Conservation (phyloP, 1,284 basidiomycete genomes). For the Megacollybia platyphylla region DNA sequence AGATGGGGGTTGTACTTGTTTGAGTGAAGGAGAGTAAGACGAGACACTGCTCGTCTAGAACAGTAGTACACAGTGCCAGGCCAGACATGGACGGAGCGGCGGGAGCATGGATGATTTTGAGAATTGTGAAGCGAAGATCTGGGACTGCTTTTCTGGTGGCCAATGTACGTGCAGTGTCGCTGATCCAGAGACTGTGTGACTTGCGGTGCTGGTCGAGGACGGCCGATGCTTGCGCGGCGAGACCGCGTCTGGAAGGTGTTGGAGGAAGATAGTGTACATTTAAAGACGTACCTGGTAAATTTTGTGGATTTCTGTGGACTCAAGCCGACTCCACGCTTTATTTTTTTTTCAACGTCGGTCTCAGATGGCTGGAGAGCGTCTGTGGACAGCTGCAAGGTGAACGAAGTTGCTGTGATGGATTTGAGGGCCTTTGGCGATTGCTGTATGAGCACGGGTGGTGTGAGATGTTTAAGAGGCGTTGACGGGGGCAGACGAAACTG, state of each 20-base stretch:
- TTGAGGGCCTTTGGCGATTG: constrained; percentile 14
- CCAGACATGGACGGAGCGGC: constrained; percentile 8
- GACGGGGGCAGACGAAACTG: neutral
- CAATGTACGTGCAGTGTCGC: constrained; percentile 16
- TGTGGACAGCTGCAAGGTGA: constrained; percentile 27
- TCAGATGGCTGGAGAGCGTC: constrained; percentile 12
- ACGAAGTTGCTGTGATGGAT: constrained; percentile 24
- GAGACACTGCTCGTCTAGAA: constrained; percentile 3
- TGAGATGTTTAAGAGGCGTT: constrained; percentile 3
- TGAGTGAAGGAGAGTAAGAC: constrained; percentile 15
- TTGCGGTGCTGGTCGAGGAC: constrained; percentile 19
- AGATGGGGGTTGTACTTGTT: constrained; percentile 7
- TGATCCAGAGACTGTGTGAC: constrained; percentile 26
- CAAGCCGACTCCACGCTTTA: constrained; percentile 17
- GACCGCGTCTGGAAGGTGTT: constrained; percentile 19
- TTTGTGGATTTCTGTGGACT: constrained; percentile 26
- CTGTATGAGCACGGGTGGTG: constrained; percentile 8
- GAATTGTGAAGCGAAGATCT: constrained; percentile 14
- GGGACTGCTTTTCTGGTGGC: constrained; percentile 8
- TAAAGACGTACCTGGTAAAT: constrained; percentile 8
- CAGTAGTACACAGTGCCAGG: constrained; percentile 12
- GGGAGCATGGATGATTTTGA: constrained; percentile 13
- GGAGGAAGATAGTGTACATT: neutral
- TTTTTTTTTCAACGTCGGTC: constrained; percentile 15
- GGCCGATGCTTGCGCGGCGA: constrained; percentile 25